Conservation (phyloP, 2,329 filamentous ascomycete genomes). For the Cercospora sojina region DNA sequence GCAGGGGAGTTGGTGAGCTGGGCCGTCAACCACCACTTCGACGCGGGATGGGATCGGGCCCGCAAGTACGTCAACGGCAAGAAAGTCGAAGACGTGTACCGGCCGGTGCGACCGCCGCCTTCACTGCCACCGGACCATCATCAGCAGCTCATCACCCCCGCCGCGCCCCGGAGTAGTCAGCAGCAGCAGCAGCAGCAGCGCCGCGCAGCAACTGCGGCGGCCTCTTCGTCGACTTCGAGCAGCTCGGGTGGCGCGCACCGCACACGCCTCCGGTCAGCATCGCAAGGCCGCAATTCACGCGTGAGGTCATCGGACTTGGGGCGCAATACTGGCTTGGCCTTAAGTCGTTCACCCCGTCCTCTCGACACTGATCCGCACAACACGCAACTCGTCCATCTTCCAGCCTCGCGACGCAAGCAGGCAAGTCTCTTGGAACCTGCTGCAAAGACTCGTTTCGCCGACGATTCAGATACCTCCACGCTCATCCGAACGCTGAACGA, state of each 20-base stretch:
- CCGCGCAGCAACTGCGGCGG: slow-evolving; percentile 2
- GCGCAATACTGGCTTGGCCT: background rate
- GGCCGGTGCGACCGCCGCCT: slow-evolving; percentile 3
- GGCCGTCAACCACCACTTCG: slow-evolving; percentile 31
- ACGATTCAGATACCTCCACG: slow-evolving; percentile 14
- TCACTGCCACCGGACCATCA: background rate
- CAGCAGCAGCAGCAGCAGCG: slow-evolving; percentile 1
- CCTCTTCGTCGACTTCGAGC: slow-evolving; percentile 6
- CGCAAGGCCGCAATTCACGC: slow-evolving; percentile 15
- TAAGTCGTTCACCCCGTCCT: background rate
- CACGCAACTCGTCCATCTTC: slow-evolving; percentile 6
- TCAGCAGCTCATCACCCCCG: background rate
- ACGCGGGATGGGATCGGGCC: slow-evolving; percentile 30
- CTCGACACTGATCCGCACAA: background rate
- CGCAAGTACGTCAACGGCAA: slow-evolving; percentile 24
- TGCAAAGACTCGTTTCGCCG: slow-evolving; percentile 14
- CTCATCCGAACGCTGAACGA: slow-evolving; percentile 29
- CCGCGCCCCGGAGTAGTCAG: background rate
- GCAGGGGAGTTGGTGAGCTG: slow-evolving; percentile 29
- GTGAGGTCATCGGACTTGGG: slow-evolving; percentile 21
- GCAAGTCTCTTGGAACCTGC: slow-evolving; percentile 22
- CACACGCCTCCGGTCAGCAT: slow-evolving; percentile 10
- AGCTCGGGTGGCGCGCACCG: slow-evolving; percentile 14
- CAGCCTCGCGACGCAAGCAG: slow-evolving; percentile 24
- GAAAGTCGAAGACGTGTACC: slow-evolving; percentile 21